Evolutionary conservation across 2,329 filamentous ascomycete species (phyloP).

Genomic region (Hysterium pulicare): DNA sequence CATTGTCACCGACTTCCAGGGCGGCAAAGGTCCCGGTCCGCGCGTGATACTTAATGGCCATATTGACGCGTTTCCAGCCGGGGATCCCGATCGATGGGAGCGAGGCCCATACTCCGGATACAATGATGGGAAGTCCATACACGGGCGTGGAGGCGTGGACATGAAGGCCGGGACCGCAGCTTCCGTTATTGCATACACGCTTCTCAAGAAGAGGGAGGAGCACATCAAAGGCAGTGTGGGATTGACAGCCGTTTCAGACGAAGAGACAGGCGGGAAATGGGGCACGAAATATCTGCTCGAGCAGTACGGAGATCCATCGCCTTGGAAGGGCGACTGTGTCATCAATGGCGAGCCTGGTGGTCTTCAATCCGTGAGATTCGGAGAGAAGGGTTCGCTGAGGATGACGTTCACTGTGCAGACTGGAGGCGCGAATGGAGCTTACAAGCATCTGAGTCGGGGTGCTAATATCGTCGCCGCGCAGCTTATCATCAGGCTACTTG

Average conservation of each 20-base stretch:
- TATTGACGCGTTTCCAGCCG: constrained; percentile 42
- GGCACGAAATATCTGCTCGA: constrained; percentile 37
- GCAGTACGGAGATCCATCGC: constrained; percentile 16
- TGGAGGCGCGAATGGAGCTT: constrained; percentile 40
- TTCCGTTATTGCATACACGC: constrained; percentile 37
- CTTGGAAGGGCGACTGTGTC: constrained; percentile 40
- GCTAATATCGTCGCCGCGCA: constrained; percentile 35
- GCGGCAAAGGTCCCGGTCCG: constrained; percentile 16
- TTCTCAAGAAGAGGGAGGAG: constrained; percentile 15
- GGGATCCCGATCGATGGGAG: constrained; percentile 32
- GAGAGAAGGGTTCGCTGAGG: constrained; percentile 43
- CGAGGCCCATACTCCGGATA: constrained; percentile 38
- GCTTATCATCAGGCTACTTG: constrained; percentile 28
- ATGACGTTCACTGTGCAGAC: constrained; percentile 35
- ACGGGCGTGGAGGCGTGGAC: constrained; percentile 41
- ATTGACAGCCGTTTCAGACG: constrained; percentile 38
- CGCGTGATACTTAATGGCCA: constrained; percentile 43
- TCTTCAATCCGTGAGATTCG: constrained; percentile 39
- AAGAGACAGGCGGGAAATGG: constrained; percentile 40
- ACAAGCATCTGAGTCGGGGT: constrained; percentile 37
- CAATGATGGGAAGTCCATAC: constrained; percentile 28
- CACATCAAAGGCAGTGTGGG: constrained; percentile 8
- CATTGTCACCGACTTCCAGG: constrained; percentile 31
- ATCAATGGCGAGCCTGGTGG: constrained; percentile 41
- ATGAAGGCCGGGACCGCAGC: constrained; percentile 46